Conservation (phyloP, 2,329 filamentous ascomycete genomes). For the Thielaviopsis musarum region DNA sequence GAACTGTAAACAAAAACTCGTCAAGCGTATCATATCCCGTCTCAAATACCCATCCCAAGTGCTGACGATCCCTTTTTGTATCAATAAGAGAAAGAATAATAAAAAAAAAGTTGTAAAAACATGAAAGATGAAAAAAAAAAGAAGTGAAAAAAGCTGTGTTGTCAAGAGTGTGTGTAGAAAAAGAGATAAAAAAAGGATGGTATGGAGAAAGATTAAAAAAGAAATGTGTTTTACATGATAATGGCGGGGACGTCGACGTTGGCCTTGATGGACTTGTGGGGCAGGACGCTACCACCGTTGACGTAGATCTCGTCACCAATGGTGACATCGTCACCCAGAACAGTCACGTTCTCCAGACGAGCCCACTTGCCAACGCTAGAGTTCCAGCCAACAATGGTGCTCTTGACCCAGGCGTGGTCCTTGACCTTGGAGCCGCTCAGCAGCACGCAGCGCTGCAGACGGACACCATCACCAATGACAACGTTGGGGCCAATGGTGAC, state of each 20-base stretch:
- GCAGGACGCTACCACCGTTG: constrained; percentile 86
- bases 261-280: constrained; percentile 97
- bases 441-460: constrained; percentile 82
- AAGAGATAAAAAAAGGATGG: background rate
- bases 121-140: background rate
- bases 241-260: constrained; percentile 74
- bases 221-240: constrained; percentile 37
- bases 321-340: constrained; percentile 91
- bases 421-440: constrained; percentile 85
- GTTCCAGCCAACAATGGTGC: constrained; percentile 97
- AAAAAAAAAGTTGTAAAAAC: constrained; percentile 2
- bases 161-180: constrained; percentile 9
- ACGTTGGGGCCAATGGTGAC: constrained; percentile 91
- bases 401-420: constrained; percentile 98
- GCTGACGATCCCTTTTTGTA: constrained; percentile 8
- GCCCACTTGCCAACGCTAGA: constrained; percentile 92
- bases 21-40: constrained; percentile 10
- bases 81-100: background rate
- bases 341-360: constrained; percentile 92
- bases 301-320: constrained; percentile 98
- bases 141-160: background rate
- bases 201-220: constrained; percentile 1
- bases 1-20: constrained; percentile 11
- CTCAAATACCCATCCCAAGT: constrained; percentile 11
- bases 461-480: constrained; percentile 81